Evolutionary conservation across 2,329 filamentous ascomycete species (phyloP).

Genomic region (Emmonsiellopsis sp.): DNA sequence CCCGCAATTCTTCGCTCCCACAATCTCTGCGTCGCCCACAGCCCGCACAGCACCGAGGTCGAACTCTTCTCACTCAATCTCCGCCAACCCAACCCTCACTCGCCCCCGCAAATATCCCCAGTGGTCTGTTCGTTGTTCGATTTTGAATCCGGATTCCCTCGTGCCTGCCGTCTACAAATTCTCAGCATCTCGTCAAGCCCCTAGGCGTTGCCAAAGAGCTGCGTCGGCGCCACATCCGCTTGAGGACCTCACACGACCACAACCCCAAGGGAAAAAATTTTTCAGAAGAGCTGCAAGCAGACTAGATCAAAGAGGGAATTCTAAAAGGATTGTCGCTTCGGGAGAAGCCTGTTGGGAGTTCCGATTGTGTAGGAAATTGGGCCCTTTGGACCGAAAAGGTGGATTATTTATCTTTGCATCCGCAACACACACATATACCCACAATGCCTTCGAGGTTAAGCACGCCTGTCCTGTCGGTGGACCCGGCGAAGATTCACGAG

Average conservation of each 20-base stretch:
- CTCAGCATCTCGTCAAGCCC: no score
- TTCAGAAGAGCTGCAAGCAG: not conserved
- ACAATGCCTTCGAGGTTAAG: constrained; percentile 75
- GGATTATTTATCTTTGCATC: not conserved
- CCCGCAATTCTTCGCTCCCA: not conserved
- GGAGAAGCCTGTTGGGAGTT: not conserved
- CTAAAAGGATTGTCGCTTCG: not conserved
- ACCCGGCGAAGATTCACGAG: constrained; percentile 85
- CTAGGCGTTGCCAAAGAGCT: no score
- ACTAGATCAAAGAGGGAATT: not conserved
- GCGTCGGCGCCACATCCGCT: no score
- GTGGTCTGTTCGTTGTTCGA: no score
- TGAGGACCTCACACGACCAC: no score
- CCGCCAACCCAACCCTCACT: no score
- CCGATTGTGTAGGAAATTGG: not conserved
- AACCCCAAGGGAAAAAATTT: not conserved
- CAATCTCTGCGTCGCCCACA: no score
- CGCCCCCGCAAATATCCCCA: no score
- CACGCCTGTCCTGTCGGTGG: constrained; percentile 81
- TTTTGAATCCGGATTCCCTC: no score
- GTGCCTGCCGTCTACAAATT: no score
- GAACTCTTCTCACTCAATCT: no score
- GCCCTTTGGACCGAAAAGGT: not conserved
- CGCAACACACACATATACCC: constrained; percentile 5
- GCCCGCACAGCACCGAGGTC: no score